phyloP scores from a whole-genome alignment of 2,329 filamentous ascomycete species.

The Nothophaeocryptopus gaeumannii region DNA sequence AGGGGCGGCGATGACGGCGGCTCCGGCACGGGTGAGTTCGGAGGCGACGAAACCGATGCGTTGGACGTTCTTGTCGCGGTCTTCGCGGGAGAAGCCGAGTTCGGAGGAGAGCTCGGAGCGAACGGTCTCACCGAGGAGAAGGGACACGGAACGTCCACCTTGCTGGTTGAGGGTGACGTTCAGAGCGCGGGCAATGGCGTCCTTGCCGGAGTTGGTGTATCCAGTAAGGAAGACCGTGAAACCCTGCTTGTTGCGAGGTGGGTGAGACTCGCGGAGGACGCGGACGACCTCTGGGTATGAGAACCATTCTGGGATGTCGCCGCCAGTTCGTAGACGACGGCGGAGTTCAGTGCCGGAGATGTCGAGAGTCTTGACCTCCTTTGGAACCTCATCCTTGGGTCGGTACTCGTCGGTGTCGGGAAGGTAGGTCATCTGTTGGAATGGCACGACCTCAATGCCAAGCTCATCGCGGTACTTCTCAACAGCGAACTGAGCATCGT shows the following conservation, averaged over 20 bases:
- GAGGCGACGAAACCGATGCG: slow-evolving; percentile 95
- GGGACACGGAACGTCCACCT: slow-evolving; percentile 87
- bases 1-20: slow-evolving; percentile 92
- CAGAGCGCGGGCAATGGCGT: slow-evolving; percentile 89
- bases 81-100: slow-evolving; percentile 88
- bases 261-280: slow-evolving; percentile 94
- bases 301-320: slow-evolving; percentile 98
- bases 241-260: slow-evolving; percentile 82
- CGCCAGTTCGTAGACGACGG: slow-evolving; percentile 81
- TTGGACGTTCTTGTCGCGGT: slow-evolving; percentile 90
- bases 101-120: slow-evolving; percentile 89
- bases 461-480: slow-evolving; percentile 96
- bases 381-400: slow-evolving; percentile 83
- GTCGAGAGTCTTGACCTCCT: slow-evolving; percentile 71
- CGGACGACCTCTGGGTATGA: slow-evolving; percentile 98
- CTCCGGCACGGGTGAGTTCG: slow-evolving; percentile 87
- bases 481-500: slow-evolving; percentile 93
- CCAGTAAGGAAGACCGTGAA: slow-evolving; percentile 98
- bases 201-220: slow-evolving; percentile 95
- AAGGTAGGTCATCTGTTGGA: slow-evolving; percentile 99
- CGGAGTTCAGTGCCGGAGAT: slow-evolving; percentile 73
- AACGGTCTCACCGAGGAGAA: slow-evolving; percentile 93
- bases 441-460: slow-evolving; percentile 96
- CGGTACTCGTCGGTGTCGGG: slow-evolving; percentile 96
- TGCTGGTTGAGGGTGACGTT: slow-evolving; percentile 98